Percentiles rank a stretch among this genome's conserved stretches.
Conservation (phyloP, 768 basidiomycete species). For the Ephemerocybe angulata region DNA sequence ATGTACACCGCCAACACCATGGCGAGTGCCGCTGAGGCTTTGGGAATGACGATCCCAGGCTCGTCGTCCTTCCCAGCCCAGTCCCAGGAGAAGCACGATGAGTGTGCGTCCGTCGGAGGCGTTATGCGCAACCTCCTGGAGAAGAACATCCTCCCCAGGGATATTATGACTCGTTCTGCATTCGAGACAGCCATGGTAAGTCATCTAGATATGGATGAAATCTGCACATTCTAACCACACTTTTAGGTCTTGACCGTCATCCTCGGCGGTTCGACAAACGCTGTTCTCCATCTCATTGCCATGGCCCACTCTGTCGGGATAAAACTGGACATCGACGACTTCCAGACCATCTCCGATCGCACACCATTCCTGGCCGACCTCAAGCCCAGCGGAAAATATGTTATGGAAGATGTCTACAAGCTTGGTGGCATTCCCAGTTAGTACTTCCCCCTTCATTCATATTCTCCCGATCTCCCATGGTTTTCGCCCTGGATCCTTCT, state of each 20-base stretch:
- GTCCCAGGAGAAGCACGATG: constrained; percentile 80
- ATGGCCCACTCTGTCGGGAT: constrained; percentile 96
- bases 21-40: constrained; percentile 90
- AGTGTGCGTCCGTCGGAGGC: constrained; percentile 76
- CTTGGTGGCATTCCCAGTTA: constrained; percentile 94
- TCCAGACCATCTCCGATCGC: constrained; percentile 90
- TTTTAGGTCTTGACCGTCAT: constrained; percentile 89
- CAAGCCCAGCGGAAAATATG: constrained; percentile 96
- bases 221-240: not conserved
- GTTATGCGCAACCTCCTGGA: constrained; percentile 86
- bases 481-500: not conserved
- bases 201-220: not conserved
- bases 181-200: constrained; percentile 97
- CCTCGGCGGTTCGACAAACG: constrained; percentile 96
- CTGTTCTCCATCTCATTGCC: constrained; percentile 94
- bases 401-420: constrained; percentile 96
- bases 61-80: constrained; percentile 97
- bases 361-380: constrained; percentile 94
- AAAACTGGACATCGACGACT: constrained; percentile 83
- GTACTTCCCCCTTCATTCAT: constrained; percentile 24
- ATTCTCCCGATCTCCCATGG: not conserved
- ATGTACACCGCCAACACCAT: constrained; percentile 99
- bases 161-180: constrained; percentile 95
- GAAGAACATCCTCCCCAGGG: constrained; percentile 87
- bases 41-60: constrained; percentile 95